phyloP scores from a whole-genome alignment of 495 filamentous ascomycete species.

The Annulohypoxylon moriforme region DNA sequence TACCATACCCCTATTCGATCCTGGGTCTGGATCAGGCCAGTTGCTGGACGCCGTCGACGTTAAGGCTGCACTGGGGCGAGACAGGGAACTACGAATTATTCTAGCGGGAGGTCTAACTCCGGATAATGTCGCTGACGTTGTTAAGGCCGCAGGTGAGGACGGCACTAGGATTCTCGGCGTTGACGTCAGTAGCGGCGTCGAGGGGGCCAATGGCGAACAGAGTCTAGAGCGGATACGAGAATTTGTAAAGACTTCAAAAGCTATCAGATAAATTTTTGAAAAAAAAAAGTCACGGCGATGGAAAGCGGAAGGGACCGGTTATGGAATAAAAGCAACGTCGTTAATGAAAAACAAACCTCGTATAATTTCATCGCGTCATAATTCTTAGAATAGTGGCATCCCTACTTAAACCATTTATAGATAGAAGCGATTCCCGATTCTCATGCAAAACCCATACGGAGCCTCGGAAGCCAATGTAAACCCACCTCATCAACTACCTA shows the following conservation, averaged over 20 bases:
- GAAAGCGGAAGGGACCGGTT: background rate
- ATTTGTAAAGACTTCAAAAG: constrained; percentile 82
- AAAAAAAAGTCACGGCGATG: background rate
- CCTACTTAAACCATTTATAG: too few species aligned
- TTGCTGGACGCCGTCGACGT: constrained; percentile 74
- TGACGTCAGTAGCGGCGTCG: constrained; percentile 94
- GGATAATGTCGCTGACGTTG: constrained; percentile 73
- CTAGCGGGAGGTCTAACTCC: constrained; percentile 86
- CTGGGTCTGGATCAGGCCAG: constrained; percentile 84
- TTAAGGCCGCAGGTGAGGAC: constrained; percentile 67
- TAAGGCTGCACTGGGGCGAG: constrained; percentile 67
- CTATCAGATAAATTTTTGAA: constrained; percentile 33
- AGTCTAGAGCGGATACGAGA: constrained; percentile 81
- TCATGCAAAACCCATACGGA: background rate
- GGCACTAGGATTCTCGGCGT: constrained; percentile 77
- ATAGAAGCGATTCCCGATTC: background rate
- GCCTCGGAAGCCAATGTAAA: too few species aligned
- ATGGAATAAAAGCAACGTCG: constrained; percentile 2
- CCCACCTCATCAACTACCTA: background rate
- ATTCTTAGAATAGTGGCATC: background rate
- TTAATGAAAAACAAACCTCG: background rate
- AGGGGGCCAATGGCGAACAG: constrained; percentile 79
- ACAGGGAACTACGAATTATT: constrained; percentile 71
- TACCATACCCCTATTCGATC: constrained; percentile 83
- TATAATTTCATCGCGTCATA: constrained; percentile 13